phyloP scores from a whole-genome alignment of 768 basidiomycete species.

The Podaxis sp. region DNA sequence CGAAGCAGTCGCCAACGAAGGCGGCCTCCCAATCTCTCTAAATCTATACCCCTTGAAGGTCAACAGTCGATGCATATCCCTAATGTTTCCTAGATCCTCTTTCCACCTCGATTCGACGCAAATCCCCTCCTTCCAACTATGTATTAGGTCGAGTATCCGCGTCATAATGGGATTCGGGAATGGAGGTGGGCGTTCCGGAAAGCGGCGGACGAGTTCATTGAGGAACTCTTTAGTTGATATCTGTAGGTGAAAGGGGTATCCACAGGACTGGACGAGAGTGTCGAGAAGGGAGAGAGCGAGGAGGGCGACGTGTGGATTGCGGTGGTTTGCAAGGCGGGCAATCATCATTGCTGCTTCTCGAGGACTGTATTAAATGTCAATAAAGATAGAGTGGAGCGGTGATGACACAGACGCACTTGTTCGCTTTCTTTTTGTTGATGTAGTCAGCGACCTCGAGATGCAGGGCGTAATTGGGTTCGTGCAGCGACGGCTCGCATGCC shows the following conservation, averaged over 20 bases:
- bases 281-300: slow-evolving; percentile 85
- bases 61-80: slow-evolving; percentile 95
- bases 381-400: not conserved
- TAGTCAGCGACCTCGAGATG: slow-evolving; percentile 94
- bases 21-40: slow-evolving; percentile 44
- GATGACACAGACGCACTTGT: slow-evolving; percentile 59
- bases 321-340: slow-evolving; percentile 84
- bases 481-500: slow-evolving; percentile 82
- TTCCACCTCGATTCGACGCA: slow-evolving; percentile 89
- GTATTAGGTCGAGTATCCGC: slow-evolving; percentile 88
- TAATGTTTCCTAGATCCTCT: slow-evolving; percentile 93
- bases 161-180: slow-evolving; percentile 95
- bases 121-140: slow-evolving; percentile 93
- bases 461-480: slow-evolving; percentile 87
- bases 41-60: slow-evolving; percentile 92
- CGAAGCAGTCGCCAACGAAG: slow-evolving; percentile 35
- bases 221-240: slow-evolving; percentile 97
- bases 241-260: slow-evolving; percentile 97
- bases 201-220: slow-evolving; percentile 96
- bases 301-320: slow-evolving; percentile 88
- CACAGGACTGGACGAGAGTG: slow-evolving; percentile 92
- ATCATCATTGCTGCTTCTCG: slow-evolving; percentile 89
- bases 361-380: slow-evolving; percentile 48
- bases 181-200: slow-evolving; percentile 95
- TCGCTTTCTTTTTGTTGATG: slow-evolving; percentile 94